Conservation (phyloP, 1,139 yeast genomes). For the Sugiyamaella japonica region DNA sequence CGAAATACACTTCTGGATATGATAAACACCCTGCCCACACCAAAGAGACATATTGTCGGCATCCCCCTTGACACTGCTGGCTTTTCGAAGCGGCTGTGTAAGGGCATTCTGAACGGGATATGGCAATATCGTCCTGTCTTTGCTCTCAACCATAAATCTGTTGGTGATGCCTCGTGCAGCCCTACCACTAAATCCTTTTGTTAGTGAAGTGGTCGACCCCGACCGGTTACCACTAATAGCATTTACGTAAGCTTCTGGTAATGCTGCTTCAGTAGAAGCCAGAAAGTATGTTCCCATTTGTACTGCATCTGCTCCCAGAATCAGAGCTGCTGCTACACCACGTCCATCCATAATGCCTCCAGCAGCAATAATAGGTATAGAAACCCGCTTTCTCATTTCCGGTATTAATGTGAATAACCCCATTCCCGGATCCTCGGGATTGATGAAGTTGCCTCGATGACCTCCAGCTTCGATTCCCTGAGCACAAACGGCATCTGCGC, state of each 20-base stretch:
- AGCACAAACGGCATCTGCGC: conserved; percentile 47
- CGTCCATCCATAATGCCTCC: conserved; percentile 49
- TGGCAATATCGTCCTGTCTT: conserved; percentile 17
- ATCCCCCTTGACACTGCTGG: conserved; percentile 17
- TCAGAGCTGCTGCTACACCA: conserved; percentile 38
- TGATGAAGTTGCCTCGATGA: conserved; percentile 47
- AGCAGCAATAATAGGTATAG: conserved; percentile 44
- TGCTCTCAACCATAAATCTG: conserved; percentile 17
- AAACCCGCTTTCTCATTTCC: conserved; percentile 37
- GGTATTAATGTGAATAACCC: conserved; percentile 33
- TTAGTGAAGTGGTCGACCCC: conserved; percentile 22
- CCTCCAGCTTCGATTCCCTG: conserved; percentile 60
- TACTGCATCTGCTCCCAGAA: conserved; percentile 46
- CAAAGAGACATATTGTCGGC: conserved; percentile 23
- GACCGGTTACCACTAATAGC: conserved; percentile 15
- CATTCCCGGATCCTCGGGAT: conserved; percentile 27
- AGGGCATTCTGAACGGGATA: conserved; percentile 27
- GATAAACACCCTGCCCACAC: conserved; percentile 25
- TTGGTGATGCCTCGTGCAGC: conserved; percentile 25
- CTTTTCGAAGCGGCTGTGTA: conserved; percentile 24
- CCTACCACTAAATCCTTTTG: conserved; percentile 26
- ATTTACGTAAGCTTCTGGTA: conserved; percentile 19
- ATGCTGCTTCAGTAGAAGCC: conserved; percentile 24
- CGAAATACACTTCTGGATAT: conserved; percentile 3
- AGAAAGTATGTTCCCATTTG: conserved; percentile 42